phyloP scores from a whole-genome alignment of 139 green algal species.

The Tetradesmus obliquus region DNA sequence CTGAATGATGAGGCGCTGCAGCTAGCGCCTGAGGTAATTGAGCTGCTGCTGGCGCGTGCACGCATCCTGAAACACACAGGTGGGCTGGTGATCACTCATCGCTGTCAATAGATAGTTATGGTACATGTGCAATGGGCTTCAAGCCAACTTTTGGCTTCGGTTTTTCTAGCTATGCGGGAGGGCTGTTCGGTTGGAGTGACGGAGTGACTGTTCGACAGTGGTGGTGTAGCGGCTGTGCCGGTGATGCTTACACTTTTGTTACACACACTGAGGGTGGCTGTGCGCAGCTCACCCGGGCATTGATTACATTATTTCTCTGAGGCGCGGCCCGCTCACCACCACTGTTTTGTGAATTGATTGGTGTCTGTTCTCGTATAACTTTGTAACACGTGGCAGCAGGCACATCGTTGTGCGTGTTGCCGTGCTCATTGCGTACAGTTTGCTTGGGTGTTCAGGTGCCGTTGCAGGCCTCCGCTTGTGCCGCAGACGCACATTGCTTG shows the following conservation, averaged over 20 bases:
- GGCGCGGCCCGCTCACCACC: background rate
- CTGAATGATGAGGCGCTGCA: slow-evolving; percentile 74
- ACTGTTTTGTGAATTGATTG: background rate
- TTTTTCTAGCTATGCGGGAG: no score
- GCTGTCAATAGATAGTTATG: background rate
- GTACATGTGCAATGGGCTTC: no score
- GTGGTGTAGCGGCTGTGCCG: background rate
- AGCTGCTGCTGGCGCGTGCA: slow-evolving; percentile 74
- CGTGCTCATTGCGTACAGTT: background rate
- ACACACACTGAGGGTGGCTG: background rate
- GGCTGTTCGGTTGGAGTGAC: no score
- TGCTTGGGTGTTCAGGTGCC: no score
- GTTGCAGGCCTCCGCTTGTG: no score
- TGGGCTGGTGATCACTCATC: slow-evolving; percentile 49
- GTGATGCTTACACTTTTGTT: background rate
- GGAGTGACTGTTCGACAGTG: no score
- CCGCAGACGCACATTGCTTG: no score
- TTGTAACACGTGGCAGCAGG: no score
- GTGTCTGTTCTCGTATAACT: background rate
- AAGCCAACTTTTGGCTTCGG: no score
- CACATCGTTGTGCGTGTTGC: no score
- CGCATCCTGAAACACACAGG: slow-evolving; percentile 79
- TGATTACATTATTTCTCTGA: background rate
- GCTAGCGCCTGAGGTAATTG: slow-evolving; percentile 79
- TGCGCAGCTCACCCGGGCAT: background rate